phyloP scores from a whole-genome alignment of 2,329 filamentous ascomycete genomes.

The Aspergillus spinulosporus region DNA sequence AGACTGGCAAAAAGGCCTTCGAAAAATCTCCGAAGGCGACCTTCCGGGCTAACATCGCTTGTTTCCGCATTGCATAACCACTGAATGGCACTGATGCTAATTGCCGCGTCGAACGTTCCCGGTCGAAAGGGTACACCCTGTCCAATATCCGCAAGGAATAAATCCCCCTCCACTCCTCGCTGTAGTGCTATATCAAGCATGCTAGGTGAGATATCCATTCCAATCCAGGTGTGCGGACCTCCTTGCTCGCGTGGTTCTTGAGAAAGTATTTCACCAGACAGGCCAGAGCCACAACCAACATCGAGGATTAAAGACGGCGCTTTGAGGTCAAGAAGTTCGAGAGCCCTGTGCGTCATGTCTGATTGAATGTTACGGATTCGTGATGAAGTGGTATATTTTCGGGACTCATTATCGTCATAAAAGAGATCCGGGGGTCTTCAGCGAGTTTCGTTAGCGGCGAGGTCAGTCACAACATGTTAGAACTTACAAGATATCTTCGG shows the following conservation, averaged over 20 bases:
- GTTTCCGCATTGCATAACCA: constrained; percentile 97
- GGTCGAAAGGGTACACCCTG: constrained; percentile 93
- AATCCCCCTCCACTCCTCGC: constrained; percentile 85
- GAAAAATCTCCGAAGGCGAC: constrained; percentile 81
- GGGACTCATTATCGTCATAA: constrained; percentile 93
- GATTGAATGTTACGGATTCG: constrained; percentile 96
- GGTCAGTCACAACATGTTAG: background rate
- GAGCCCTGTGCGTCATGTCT: constrained; percentile 88
- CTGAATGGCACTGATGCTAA: constrained; percentile 94
- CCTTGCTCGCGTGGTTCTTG: constrained; percentile 67
- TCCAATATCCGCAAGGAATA: constrained; percentile 92
- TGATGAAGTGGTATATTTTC: constrained; percentile 95
- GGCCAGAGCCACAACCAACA: constrained; percentile 91
- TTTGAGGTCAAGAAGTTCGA: constrained; percentile 81
- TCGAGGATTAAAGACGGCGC: constrained; percentile 87
- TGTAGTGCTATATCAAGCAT: constrained; percentile 97
- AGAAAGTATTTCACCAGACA: constrained; percentile 91
- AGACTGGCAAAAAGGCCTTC: constrained; percentile 85
- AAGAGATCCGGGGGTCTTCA: constrained; percentile 88
- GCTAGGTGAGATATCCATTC: constrained; percentile 91
- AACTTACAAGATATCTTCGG: constrained; percentile 85
- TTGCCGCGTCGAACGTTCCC: constrained; percentile 90
- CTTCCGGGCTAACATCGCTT: constrained; percentile 77
- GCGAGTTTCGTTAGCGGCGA: constrained; percentile 14
- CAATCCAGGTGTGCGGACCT: constrained; percentile 92